These are phyloP conservation scores for Stachybotrys chartarum DNA, from an alignment of 2,329 filamentous ascomycete species.

Conservation along the genomic window DNA sequence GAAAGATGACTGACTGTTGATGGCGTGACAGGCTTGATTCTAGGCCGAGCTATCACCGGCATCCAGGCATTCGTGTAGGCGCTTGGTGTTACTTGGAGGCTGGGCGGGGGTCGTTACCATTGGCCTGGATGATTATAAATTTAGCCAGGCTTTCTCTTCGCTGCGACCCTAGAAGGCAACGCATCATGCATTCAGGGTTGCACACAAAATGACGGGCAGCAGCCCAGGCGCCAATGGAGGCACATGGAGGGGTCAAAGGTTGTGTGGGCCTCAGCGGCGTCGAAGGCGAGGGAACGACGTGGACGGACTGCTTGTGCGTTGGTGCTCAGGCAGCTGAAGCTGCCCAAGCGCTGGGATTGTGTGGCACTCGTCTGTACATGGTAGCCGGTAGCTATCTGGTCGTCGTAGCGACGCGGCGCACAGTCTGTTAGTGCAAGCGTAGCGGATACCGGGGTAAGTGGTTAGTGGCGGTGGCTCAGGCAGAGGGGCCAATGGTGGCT, in stretches of 20 bases:
- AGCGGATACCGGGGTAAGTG: not conserved
- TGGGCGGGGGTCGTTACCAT: not conserved
- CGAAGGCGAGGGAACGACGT: constrained; percentile 3
- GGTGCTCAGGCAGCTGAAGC: not conserved
- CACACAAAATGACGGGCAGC: not conserved
- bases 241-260: not conserved
- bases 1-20: constrained; percentile 16
- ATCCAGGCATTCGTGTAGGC: constrained; percentile 68
- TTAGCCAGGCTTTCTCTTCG: not conserved
- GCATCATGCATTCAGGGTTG: not conserved
- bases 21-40: constrained; percentile 52
- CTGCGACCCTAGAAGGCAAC: not conserved
- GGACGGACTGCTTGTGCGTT: not conserved
- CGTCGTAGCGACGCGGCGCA: not conserved
- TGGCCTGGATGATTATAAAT: not conserved
- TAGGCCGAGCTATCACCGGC: constrained; percentile 63
- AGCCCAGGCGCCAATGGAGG: not conserved
- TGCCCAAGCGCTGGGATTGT: not conserved
- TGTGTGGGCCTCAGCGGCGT: not conserved
- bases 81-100: not conserved
- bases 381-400: not conserved
- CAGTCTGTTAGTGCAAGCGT: not conserved
- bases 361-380: not conserved
- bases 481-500: not conserved
- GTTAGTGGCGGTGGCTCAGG: constrained; percentile 15